These are phyloP conservation scores for Tilletiaria anomala DNA, from an alignment of 1,284 basidiomycete genomes.

Conservation along the genomic window DNA sequence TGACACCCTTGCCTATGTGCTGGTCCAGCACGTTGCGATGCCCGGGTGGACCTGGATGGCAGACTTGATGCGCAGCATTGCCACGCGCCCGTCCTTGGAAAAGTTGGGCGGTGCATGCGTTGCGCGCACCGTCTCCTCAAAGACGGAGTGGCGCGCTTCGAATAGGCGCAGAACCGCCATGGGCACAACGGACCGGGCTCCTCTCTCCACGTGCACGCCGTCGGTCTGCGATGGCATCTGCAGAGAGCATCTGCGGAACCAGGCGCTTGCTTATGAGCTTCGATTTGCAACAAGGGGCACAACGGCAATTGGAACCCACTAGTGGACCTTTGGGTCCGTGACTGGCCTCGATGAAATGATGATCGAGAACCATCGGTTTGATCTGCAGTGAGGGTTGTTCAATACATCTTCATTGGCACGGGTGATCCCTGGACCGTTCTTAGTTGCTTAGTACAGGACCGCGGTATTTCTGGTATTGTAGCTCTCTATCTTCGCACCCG, in stretches of 20 bases:
- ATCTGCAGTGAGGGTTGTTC: constrained; percentile 4
- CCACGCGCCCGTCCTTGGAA: constrained; percentile 19
- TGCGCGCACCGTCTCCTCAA: constrained; percentile 15
- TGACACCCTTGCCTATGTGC: constrained; percentile 15
- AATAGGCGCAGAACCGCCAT: constrained; percentile 6
- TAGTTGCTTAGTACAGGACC: constrained; percentile 24
- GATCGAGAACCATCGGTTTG: constrained; percentile 17
- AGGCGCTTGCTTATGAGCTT: constrained; percentile 19
- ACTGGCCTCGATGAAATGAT: constrained; percentile 12
- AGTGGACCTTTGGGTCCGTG: constrained; percentile 14
- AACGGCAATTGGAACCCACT: constrained; percentile 20
- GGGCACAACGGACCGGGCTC: not conserved
- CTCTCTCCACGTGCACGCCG: not conserved
- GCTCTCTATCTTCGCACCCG: constrained; percentile 7
- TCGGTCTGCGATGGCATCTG: not conserved
- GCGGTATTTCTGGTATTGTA: constrained; percentile 15
- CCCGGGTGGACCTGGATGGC: constrained; percentile 20
- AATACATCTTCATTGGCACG: constrained; percentile 16
- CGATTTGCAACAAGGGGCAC: constrained; percentile 14
- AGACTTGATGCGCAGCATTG: constrained; percentile 16
- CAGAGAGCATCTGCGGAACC: constrained; percentile 9
- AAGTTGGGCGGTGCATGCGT: constrained; percentile 26
- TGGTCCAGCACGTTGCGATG: constrained; percentile 24
- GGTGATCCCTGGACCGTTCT: constrained; percentile 13
- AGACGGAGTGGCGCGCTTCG: constrained; percentile 12